phyloP scores from a whole-genome alignment of 768 basidiomycete species.

The Lanmaoa rubissima region DNA sequence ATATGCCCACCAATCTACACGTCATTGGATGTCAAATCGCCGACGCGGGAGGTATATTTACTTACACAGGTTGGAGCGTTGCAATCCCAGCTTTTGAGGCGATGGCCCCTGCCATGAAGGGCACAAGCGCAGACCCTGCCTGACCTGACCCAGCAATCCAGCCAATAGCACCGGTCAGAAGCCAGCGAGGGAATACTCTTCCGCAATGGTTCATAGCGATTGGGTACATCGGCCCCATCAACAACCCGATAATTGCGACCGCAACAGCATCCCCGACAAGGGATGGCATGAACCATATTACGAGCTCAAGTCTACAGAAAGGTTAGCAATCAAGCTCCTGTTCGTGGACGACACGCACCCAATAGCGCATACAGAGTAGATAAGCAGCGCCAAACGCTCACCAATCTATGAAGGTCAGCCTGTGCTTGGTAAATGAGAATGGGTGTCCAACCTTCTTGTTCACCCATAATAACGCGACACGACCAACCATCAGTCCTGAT shows the following conservation, averaged over 20 bases:
- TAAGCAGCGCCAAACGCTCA: constrained; percentile 28
- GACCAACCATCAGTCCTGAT: constrained; percentile 30
- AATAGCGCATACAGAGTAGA: constrained; percentile 33
- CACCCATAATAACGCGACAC: constrained; percentile 28
- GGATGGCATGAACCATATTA: constrained; percentile 69
- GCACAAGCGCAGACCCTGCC: constrained; percentile 49
- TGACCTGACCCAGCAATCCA: constrained; percentile 55
- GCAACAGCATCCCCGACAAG: constrained; percentile 63
- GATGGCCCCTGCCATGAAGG: constrained; percentile 50
- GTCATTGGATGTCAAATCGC: background rate
- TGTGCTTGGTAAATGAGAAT: background rate
- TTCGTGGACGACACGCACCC: constrained; percentile 12
- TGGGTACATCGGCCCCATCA: constrained; percentile 77
- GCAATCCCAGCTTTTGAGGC: constrained; percentile 41
- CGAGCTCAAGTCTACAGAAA: constrained; percentile 50
- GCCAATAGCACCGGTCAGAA: constrained; percentile 40
- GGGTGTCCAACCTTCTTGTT: constrained; percentile 23
- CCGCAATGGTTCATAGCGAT: constrained; percentile 41
- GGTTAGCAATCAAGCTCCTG: background rate
- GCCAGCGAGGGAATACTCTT: constrained; percentile 35
- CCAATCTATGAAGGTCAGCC: constrained; percentile 26
- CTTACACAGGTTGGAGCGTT: constrained; percentile 50
- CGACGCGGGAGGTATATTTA: background rate
- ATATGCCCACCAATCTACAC: constrained; percentile 33
- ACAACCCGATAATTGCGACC: constrained; percentile 59